Evolutionary conservation across 208 protist genomes (phyloP).

Genomic region (Acanthamoeba healyi): DNA sequence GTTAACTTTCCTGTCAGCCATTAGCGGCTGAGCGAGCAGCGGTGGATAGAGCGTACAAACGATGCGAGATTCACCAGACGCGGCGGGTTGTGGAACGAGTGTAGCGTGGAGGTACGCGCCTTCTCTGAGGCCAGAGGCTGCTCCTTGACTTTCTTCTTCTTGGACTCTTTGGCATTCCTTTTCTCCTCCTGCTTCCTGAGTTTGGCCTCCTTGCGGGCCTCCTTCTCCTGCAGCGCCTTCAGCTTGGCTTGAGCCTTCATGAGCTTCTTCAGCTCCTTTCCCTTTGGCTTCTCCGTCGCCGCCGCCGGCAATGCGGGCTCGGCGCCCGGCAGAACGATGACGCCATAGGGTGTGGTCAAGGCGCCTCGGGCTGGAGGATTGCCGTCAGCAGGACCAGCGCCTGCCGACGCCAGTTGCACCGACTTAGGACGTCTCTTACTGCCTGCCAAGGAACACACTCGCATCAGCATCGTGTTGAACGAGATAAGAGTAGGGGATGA

Average conservation of each 20-base stretch:
- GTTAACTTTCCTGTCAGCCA: no score
- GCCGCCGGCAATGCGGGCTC: background rate
- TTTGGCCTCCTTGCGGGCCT: slow-evolving; percentile 40
- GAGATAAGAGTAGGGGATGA: no score
- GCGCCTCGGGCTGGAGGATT: background rate
- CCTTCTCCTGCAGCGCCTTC: slow-evolving; percentile 12
- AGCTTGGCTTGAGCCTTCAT: slow-evolving; percentile 14
- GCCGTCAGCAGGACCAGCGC: background rate
- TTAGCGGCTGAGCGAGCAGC: background rate
- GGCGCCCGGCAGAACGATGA: background rate
- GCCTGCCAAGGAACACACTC: background rate
- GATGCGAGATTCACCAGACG: background rate
- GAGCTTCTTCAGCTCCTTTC: background rate
- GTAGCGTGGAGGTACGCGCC: background rate
- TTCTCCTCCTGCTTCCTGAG: slow-evolving; percentile 12
- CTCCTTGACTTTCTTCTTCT: background rate
- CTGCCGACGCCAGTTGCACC: background rate
- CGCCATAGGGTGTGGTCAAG: background rate
- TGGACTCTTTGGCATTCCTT: background rate
- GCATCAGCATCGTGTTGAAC: background rate
- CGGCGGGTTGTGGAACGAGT: background rate
- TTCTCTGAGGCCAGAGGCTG: background rate
- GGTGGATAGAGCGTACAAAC: background rate
- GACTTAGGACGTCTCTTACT: background rate
- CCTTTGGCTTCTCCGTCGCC: background rate